Evolutionary conservation across 129 eudicot species (phyloP).

Genomic region (Arctium lappa): DNA sequence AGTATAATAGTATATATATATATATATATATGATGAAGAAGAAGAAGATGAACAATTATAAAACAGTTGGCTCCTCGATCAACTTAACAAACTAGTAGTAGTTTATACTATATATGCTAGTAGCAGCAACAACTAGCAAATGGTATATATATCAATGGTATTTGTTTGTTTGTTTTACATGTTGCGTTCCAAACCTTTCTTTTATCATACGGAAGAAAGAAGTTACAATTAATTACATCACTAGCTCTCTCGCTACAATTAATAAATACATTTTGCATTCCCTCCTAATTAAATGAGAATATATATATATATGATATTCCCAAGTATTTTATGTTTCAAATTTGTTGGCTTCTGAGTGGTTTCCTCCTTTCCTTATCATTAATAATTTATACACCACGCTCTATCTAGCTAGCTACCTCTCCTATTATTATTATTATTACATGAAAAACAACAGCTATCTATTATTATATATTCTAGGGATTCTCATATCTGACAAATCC

Average conservation of each 20-base stretch:
- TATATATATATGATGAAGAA: too few species aligned
- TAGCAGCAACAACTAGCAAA: too few species aligned
- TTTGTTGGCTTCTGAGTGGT: conserved; percentile 14
- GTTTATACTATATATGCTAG: too few species aligned
- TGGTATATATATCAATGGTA: too few species aligned
- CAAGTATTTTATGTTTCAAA: conserved; percentile 16
- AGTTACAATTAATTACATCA: too few species aligned
- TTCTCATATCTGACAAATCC: neutral
- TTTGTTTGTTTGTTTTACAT: too few species aligned
- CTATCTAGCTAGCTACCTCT: neutral
- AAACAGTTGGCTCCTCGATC: neutral
- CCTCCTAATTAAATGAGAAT: too few species aligned
- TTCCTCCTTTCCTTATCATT: neutral
- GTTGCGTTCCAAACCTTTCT: too few species aligned
- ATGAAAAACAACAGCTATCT: neutral
- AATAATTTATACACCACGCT: neutral
- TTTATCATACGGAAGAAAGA: too few species aligned
- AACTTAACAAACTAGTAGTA: neutral
- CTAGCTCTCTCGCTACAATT: neutral
- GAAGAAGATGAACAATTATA: neutral
- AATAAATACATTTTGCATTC: too few species aligned
- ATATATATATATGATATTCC: neutral
- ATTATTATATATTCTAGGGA: neutral
- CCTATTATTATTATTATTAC: neutral
- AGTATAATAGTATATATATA: too few species aligned